phyloP scores from a whole-genome alignment of 2,329 filamentous ascomycete genomes.

The Bipolaris bicolor region DNA sequence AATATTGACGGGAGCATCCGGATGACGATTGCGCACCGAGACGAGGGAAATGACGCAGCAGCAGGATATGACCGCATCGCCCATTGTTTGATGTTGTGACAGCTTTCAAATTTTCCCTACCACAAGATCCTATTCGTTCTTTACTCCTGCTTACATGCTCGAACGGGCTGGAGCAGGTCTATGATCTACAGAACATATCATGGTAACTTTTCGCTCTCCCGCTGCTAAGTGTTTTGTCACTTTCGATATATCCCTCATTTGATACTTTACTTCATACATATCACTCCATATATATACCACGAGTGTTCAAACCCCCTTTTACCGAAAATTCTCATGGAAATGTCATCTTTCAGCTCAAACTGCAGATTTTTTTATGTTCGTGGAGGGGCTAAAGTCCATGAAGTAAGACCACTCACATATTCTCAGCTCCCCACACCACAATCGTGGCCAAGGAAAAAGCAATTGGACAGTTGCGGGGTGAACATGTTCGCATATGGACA shows the following conservation, averaged over 20 bases:
- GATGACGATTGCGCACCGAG: no score
- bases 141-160: background rate
- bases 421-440: background rate
- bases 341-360: no score
- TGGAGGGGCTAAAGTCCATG: background rate
- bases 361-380: no score
- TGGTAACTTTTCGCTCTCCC: no score
- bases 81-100: background rate
- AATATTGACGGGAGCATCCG: no score
- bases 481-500: background rate
- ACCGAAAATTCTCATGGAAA: no score
- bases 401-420: background rate
- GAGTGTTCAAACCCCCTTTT: no score
- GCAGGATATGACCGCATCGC: background rate
- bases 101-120: background rate
- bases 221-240: no score
- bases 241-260: no score
- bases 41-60: background rate
- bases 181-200: no score
- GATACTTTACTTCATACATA: no score
- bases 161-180: background rate
- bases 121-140: background rate
- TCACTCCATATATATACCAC: no score
- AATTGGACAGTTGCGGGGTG: background rate
- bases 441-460: background rate